A percentile compares a stretch with the other conserved stretches of the same genome.
Evolutionary conservation across 139 green algal species (phyloP).

Genomic region (Chlorella ohadii): DNA sequence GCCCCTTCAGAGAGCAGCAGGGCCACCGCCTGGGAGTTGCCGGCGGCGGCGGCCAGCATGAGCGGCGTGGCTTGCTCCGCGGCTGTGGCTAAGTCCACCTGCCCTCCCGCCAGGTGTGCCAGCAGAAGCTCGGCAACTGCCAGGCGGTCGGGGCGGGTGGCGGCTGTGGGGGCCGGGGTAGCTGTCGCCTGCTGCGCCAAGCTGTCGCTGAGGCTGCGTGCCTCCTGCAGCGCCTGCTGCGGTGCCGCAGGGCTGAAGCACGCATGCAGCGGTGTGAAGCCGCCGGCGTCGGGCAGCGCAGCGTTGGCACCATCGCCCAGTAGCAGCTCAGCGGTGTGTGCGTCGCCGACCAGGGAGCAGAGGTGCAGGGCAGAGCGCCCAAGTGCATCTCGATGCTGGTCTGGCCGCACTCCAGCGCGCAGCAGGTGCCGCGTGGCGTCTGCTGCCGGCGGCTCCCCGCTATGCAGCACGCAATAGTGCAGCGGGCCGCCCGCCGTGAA

Average conservation of each 20-base stretch:
- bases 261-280: not conserved
- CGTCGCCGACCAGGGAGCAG: not conserved
- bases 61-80: not conserved
- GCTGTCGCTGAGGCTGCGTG: not conserved
- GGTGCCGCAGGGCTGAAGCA: not conserved
- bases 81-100: not conserved
- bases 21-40: not conserved
- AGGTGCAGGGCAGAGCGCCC: not conserved
- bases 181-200: not conserved
- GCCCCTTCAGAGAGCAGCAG: too few species aligned
- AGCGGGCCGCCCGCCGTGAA: not conserved
- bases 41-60: not conserved
- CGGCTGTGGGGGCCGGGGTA: not conserved
- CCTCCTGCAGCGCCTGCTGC: not conserved
- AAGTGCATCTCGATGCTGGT: not conserved
- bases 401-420: not conserved
- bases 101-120: not conserved
- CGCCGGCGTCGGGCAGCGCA: not conserved
- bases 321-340: not conserved
- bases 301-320: not conserved
- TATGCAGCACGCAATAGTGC: not conserved
- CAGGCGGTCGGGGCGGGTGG: not conserved
- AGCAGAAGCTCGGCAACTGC: not conserved
- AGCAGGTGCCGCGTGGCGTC: not conserved
- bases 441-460: not conserved